phyloP scores from a whole-genome alignment of 306 rosid species.

The Trichosanthes truncata region DNA sequence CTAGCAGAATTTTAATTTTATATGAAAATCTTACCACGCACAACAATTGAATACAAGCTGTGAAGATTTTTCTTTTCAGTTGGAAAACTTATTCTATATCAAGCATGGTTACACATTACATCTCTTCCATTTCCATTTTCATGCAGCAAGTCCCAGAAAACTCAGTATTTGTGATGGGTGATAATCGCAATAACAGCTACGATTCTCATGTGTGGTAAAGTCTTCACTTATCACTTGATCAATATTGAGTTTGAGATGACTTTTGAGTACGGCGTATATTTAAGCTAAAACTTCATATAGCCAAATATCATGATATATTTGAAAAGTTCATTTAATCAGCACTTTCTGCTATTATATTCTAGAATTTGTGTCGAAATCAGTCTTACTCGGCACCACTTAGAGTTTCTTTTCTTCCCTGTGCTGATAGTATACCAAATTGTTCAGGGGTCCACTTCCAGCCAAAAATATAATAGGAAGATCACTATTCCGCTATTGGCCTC shows the following conservation, averaged over 20 bases:
- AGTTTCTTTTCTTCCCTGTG: neutral
- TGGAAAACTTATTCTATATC: neutral
- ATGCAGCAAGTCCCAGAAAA: slow-evolving; percentile 78
- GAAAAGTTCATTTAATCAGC: neutral
- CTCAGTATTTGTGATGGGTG: slow-evolving; percentile 93
- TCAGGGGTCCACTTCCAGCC: slow-evolving; percentile 95
- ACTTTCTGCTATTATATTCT: neutral
- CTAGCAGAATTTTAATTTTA: neutral
- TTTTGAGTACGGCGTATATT: neutral
- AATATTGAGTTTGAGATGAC: neutral
- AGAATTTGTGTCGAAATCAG: neutral
- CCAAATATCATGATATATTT: neutral
- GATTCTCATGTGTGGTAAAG: slow-evolving; percentile 90
- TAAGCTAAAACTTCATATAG: neutral
- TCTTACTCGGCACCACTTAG: neutral
- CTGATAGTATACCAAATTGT: slow-evolving; percentile 14
- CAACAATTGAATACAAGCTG: neutral
- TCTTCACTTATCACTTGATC: neutral
- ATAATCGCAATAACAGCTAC: slow-evolving; percentile 95
- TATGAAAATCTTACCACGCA: neutral
- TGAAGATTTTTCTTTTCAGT: neutral
- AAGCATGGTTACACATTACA: slow-evolving; percentile 3
- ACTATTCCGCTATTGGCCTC: slow-evolving; percentile 91
- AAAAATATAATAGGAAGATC: slow-evolving; percentile 92
- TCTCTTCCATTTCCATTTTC: slow-evolving; percentile 6